Base-by-base conservation (phyloP, 2,329 filamentous ascomycete species). In the Talaromyces islandicus region DNA sequence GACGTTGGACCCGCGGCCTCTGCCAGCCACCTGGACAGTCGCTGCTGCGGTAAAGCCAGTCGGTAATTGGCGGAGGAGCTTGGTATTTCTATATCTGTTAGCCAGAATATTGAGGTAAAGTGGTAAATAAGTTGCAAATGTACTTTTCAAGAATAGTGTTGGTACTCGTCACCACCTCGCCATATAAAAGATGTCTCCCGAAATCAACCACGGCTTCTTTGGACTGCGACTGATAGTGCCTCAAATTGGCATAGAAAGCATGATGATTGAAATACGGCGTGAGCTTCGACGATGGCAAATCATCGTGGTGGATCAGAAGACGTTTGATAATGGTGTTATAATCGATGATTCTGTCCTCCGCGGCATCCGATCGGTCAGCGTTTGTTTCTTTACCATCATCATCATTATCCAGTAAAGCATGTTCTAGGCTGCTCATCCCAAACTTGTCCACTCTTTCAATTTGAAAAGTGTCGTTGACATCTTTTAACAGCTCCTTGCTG, bases 81-180 rank as follows among this genome's bases (percentile, higher is more conserved):
- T 85, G 0, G 86, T 84, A 70, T 99, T 99, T 68, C 88, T 90
- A 59, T 12, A 24, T 12, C 35, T 38, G 14, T 41, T 11, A 14
- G 19, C 25, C 12, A 6, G 19, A 7, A 27, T 32, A 7, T 54
- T 17, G 29, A 17, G 21, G 7, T 5, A 24, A 7, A 9, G 25
- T 4, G 25, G n/a, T 27, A 7, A n/a, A 17, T 9, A 52, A 32
- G 11, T 4, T 59, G 7, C 2, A 7, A 2, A 67, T 77, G 64
- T 73, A 90, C 88, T 94, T 96, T 69, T 97, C 94, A 7, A 97
- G 82, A 5, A 97, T 80, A 0, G 92, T 96, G 75, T 93, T 96
- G 29, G 94, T 99, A 72, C 91, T 96, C 2, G 93, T 97, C 17
- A 97, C 82, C 7, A 96, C 91, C 72, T 97, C 91, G 57, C 89